phyloP scores from a whole-genome alignment of 2,329 filamentous ascomycete genomes.

The Paramyrothecium sp. region DNA sequence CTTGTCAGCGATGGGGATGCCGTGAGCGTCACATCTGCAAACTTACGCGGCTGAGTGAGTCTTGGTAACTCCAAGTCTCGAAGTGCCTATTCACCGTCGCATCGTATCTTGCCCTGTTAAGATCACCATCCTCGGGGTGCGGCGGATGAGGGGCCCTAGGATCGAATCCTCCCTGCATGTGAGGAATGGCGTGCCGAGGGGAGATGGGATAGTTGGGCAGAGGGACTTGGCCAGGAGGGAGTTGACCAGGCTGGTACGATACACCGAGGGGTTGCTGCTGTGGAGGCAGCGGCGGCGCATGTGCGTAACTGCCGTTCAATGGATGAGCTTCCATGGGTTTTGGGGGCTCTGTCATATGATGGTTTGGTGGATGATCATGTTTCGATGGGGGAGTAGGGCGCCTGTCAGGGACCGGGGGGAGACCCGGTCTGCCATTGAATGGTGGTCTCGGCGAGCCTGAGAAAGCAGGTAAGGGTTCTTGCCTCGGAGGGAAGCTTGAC shows the following conservation, averaged over 20 bases:
- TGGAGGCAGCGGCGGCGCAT: slow-evolving; percentile 29
- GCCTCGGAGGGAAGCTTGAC: slow-evolving; percentile 34
- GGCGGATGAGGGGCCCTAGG: slow-evolving; percentile 36
- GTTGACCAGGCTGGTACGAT: slow-evolving; percentile 38
- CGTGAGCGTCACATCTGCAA: neutral
- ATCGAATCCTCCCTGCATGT: slow-evolving; percentile 42
- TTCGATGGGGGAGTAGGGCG: slow-evolving; percentile 41
- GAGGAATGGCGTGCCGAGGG: slow-evolving; percentile 44
- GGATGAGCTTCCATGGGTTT: slow-evolving; percentile 36
- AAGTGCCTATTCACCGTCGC: slow-evolving; percentile 45
- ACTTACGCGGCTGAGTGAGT: slow-evolving; percentile 50
- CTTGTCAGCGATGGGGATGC: slow-evolving; percentile 1
- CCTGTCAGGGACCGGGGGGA: slow-evolving; percentile 39
- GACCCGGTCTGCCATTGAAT: slow-evolving; percentile 33
- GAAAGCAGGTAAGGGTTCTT: slow-evolving; percentile 42
- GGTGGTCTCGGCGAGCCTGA: slow-evolving; percentile 36
- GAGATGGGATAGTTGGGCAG: slow-evolving; percentile 50
- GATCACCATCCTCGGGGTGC: slow-evolving; percentile 46
- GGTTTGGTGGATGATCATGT: slow-evolving; percentile 32
- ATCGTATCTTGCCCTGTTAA: slow-evolving; percentile 43
- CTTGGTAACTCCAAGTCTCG: slow-evolving; percentile 53
- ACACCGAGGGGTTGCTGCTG: slow-evolving; percentile 26
- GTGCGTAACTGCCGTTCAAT: slow-evolving; percentile 34
- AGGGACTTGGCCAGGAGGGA: slow-evolving; percentile 46
- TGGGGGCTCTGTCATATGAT: slow-evolving; percentile 31